A percentile compares a stretch with the other conserved stretches of the same genome.
These are phyloP conservation scores for Neonectria neomacrospora DNA, from an alignment of 2,329 filamentous ascomycete species.

Conservation along the genomic window DNA sequence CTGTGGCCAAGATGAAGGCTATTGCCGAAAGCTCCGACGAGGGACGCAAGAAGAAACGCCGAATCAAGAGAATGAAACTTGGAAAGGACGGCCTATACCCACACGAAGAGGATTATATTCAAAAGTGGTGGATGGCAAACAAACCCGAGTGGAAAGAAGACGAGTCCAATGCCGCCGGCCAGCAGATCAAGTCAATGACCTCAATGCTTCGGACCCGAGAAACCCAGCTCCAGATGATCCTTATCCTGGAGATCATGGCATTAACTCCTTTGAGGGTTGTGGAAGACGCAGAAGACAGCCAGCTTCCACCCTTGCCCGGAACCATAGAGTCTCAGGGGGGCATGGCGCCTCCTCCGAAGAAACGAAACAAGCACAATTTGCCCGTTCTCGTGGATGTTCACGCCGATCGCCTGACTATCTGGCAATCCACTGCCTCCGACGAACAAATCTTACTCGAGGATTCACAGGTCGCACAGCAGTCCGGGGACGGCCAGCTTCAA, in stretches of 20 bases:
- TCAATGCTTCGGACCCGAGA: slow-evolving; percentile 77
- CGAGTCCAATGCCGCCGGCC: slow-evolving; percentile 58
- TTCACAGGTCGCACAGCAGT: slow-evolving; percentile 53
- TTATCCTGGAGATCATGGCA: slow-evolving; percentile 81
- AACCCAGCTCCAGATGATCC: slow-evolving; percentile 82
- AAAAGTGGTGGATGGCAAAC: slow-evolving; percentile 75
- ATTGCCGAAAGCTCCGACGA: slow-evolving; percentile 67
- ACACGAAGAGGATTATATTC: slow-evolving; percentile 71
- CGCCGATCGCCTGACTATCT: slow-evolving; percentile 83
- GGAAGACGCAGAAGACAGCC: slow-evolving; percentile 55
- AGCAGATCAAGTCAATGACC: slow-evolving; percentile 70
- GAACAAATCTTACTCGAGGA: slow-evolving; percentile 63
- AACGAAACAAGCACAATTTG: slow-evolving; percentile 71
- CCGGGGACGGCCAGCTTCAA: slow-evolving; percentile 50
- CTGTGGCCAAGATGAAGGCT: slow-evolving; percentile 68
- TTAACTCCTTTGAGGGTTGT: slow-evolving; percentile 66
- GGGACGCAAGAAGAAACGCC: slow-evolving; percentile 59
- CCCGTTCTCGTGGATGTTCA: slow-evolving; percentile 76
- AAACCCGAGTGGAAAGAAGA: slow-evolving; percentile 63
- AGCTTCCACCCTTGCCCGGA: slow-evolving; percentile 58
- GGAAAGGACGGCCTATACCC: slow-evolving; percentile 77
- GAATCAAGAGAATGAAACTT: slow-evolving; percentile 72
- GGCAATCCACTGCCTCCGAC: slow-evolving; percentile 79
- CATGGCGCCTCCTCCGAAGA: slow-evolving; percentile 56
- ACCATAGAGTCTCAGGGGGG: slow-evolving; percentile 49